These are phyloP conservation scores for Colletotrichum lupini DNA, from an alignment of 2,329 filamentous ascomycete species.

Conservation along the genomic window DNA sequence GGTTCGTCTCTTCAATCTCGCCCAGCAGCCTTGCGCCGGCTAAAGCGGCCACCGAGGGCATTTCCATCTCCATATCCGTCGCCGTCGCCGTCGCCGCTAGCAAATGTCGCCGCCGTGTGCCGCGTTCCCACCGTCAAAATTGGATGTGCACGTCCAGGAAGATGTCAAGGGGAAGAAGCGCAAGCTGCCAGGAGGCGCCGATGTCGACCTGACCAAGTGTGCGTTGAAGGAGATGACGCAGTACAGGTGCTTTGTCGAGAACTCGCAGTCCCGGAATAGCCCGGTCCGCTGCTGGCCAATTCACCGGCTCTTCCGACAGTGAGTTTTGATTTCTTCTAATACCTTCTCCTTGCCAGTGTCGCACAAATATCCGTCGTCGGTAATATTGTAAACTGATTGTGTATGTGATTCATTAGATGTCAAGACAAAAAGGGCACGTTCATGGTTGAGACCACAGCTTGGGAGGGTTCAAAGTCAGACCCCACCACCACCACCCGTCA, in stretches of 20 bases:
- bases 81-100: background rate
- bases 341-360: background rate
- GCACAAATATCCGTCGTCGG: background rate
- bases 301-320: slow-evolving; percentile 70
- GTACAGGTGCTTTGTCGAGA: slow-evolving; percentile 68
- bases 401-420: slow-evolving; percentile 56
- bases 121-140: slow-evolving; percentile 63
- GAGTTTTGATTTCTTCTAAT: slow-evolving; percentile 42
- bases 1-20: slow-evolving; percentile 66
- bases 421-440: slow-evolving; percentile 67
- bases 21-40: slow-evolving; percentile 62
- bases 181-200: slow-evolving; percentile 54
- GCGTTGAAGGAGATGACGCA: slow-evolving; percentile 69
- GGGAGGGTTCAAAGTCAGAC: slow-evolving; percentile 56
- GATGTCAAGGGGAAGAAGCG: slow-evolving; percentile 61
- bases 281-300: slow-evolving; percentile 67
- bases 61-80: slow-evolving; percentile 41
- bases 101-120: slow-evolving; percentile 69
- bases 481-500: background rate
- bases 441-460: slow-evolving; percentile 72
- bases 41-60: slow-evolving; percentile 49
- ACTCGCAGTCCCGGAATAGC: slow-evolving; percentile 57
- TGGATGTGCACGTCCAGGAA: slow-evolving; percentile 61
- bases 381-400: background rate
- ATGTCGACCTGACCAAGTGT: slow-evolving; percentile 65